Evolutionary conservation across 2,329 filamentous ascomycete species (phyloP), one percentile per base, ranked within the genome.

Genomic region (Fusarium penzigii): DNA sequence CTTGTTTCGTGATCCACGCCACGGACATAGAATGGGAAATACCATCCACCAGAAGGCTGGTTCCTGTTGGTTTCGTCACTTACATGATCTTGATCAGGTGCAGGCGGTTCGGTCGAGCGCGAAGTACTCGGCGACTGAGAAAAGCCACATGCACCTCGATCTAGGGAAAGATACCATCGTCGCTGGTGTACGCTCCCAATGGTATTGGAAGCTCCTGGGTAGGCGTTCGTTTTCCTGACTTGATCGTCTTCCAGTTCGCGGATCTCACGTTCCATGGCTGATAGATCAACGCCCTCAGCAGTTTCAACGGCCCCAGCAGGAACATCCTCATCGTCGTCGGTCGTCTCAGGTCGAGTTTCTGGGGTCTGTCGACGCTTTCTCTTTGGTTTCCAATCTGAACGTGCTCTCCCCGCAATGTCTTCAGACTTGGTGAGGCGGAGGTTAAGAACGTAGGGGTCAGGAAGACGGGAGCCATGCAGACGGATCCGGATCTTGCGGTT

Each of bases 131-230:
- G 64, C 17, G 64, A 66, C 62, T 70, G 71, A 14, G 68, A 66
- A 49, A 89, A 87, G 5, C 86, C 86, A 45, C 80, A 84, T 5
- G 75, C 79, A 25, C 64, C 66, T 12, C 83, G 75, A 62, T 90
- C 87, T 1, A 90, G 72, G 11, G 80, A 81, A 16, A 89, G 62
- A 53, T 82, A 88, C 87, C 86, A 90, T 40, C 77, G 75, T 6
- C 86, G 78, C 66, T 89, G 86, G 60, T 89, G 81, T 5, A 89
- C 73, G 38, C 85, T 88, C 6, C 80, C 83, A 39, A 90, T 85
- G 3, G 77, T 81, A 61, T 90, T 90, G 1, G 63, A 75, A 0
- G 87, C 84, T 6, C 87, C 86, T 0, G 80, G 71, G 61, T 90
- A 90, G 5, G 86, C 84, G 60, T 90, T 90, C 6, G 78, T 82